Evolutionary conservation across 2,329 filamentous ascomycete species (phyloP).

Genomic region (Monosporascus cannonballus): DNA sequence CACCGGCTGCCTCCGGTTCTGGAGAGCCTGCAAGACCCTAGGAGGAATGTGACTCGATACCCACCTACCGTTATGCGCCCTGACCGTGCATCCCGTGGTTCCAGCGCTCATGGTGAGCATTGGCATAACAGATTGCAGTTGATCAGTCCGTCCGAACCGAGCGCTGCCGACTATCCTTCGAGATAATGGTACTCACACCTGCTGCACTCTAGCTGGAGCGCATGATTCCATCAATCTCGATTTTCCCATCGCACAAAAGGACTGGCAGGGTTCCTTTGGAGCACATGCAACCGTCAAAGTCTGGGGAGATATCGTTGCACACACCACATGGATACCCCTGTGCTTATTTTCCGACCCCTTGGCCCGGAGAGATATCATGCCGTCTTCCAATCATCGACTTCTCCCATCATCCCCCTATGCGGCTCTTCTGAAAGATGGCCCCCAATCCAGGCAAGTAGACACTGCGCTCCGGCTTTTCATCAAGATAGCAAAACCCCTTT

Average conservation of each 20-base stretch:
- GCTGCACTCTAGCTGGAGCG: neutral
- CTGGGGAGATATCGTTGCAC: neutral
- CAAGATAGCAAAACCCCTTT: too few species aligned
- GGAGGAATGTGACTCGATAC: too few species aligned
- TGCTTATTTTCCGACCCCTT: slow-evolving; percentile 21
- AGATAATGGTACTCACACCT: neutral
- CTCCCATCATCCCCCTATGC: neutral
- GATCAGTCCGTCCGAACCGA: neutral
- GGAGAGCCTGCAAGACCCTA: too few species aligned
- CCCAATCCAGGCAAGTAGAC: too few species aligned
- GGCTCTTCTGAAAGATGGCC: neutral
- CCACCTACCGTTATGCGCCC: too few species aligned
- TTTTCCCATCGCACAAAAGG: neutral
- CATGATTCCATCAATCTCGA: neutral
- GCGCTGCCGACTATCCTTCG: neutral
- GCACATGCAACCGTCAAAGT: neutral
- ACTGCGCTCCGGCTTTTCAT: too few species aligned
- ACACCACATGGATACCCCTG: slow-evolving; percentile 7
- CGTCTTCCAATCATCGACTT: slow-evolving; percentile 5
- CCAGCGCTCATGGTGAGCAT: neutral
- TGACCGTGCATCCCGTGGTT: neutral
- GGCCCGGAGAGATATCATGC: slow-evolving; percentile 23
- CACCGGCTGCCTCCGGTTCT: too few species aligned
- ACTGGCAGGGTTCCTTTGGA: neutral
- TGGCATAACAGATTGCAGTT: neutral